Base-by-base conservation (phyloP, 129 eudicot genomes). In the Heracleum sosnowskyi region DNA sequence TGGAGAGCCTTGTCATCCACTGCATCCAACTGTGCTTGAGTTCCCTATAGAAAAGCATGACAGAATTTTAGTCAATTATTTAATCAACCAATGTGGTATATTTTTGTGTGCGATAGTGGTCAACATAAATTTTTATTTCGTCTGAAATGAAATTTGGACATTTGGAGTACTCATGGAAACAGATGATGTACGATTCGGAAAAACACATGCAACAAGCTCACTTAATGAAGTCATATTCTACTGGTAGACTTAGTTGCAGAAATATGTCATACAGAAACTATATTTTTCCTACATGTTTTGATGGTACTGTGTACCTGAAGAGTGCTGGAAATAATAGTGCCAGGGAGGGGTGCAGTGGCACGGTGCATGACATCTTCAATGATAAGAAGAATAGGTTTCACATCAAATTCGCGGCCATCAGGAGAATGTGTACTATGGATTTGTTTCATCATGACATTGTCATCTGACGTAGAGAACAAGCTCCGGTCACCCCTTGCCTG, bases 361-460 rank as follows among this genome's bases (percentile, higher is more conserved):
- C 86, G 91, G 28, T 82, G 82, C 86, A 92, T 62, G 80, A 95
- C 86, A 55, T 92, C 97, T 88, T 88, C 94, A 17, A 95, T 78
- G 81, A 91, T 85, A 44, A 83, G 72, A 37, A 95, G 89, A n/a
- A 91, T 76, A 4, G 93, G 97, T 34, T 79, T 80, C 71, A 90
- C 92, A 26, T 95, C 87, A 62, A 86, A 77, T 15, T 77, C 84
- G 20, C 89, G 87, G 45, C 89, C 89, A 70, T 92, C 96, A 2
- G 92, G 97, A 15, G 88, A 75, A 73, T 95, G 99, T 24, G 91
- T 90, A 13, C 86, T 85, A 33, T 63, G 76, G 18, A 91, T 82
- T 72, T 90, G 96, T 82, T 84, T 95, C 89, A 85, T 83, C 91
- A 95, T 86, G 82, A 87, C 91, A 74, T 66, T 84, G 79, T 95